Percentiles rank a stretch among this genome's conserved stretches.
These are phyloP conservation scores for Globisporangium cederbergense DNA, from an alignment of 352 stramenopile genomes.

Conservation along the genomic window DNA sequence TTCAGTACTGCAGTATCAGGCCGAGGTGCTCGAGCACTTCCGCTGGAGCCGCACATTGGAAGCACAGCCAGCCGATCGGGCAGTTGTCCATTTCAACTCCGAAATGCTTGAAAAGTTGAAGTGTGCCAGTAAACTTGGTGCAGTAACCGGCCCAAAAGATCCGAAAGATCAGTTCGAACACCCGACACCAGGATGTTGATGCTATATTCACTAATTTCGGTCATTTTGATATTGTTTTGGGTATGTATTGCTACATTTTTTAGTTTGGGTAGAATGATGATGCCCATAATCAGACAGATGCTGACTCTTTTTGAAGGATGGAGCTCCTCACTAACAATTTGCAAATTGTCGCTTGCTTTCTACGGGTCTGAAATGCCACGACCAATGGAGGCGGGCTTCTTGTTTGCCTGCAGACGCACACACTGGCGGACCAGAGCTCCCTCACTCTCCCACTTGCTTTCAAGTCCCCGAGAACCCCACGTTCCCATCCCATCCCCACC, in stretches of 20 bases:
- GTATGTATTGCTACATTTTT: background rate
- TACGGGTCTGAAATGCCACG: no score
- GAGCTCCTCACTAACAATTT: background rate
- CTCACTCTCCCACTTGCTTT: background rate
- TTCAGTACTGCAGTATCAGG: no score
- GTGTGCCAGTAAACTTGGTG: conserved; percentile 4
- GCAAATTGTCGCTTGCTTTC: background rate
- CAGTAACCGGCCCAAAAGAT: background rate
- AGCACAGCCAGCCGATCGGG: no score
- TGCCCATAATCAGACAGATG: background rate
- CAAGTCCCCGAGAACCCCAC: background rate
- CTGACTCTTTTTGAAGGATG: background rate
- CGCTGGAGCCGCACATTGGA: no score
- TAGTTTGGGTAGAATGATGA: background rate
- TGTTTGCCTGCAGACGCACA: no score
- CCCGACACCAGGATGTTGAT: background rate
- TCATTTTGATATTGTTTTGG: background rate
- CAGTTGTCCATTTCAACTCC: background rate
- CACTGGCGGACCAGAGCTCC: background rate
- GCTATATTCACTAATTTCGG: background rate
- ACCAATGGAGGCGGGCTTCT: no score
- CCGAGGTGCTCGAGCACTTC: no score
- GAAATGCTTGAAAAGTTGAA: background rate
- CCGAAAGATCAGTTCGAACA: background rate
- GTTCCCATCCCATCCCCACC: background rate